Base-by-base conservation (phyloP, 2,329 filamentous ascomycete genomes). In the Fusarium humuli region DNA sequence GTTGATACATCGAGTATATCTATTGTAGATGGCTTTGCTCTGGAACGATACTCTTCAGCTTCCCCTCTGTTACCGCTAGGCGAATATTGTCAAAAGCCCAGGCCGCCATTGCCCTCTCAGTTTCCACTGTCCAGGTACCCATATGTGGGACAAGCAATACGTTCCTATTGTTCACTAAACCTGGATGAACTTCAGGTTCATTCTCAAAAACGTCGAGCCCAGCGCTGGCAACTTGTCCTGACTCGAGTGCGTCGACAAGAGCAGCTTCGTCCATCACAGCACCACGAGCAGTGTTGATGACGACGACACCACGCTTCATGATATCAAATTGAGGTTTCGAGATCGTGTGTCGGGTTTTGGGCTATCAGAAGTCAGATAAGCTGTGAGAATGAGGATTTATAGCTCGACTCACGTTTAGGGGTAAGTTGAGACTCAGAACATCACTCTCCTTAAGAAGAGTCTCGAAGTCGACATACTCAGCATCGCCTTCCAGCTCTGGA, bases 161-260 rank as follows among this genome's bases (percentile, higher is more conserved):
- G 71, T 88, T 87, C 4, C 88, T 88, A 76, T 95, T 94, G 18
- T 82, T 81, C 16, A 94, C 72, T 44, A 97, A 82, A 2, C 91
- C 92, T 1, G 89, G 90, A 75, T 96, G 92, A 29, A 97, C 82
- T 61, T 87, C 84, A 0, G 94, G 94, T 79, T 97, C 93, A 40
- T 94, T 84, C 77, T 97, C 93, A 76, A 90, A 97, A 52, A 97
- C 93, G 77, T 97, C 93, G 7, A 97, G 84, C 2, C 93, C 93
- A 16, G 84, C 90, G 13, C 88, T 91, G 70, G 86, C 85, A 44
- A 97, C 92, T 62, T 89, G 87, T 9, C 93, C 92, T 18, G 82
- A 85, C 22, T 91, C 86, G 3, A 97, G 84, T 2, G 93, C 92
- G 46, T 88, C 82, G 8, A 94, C 93, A 10, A 97, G 87, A 3